Evolutionary conservation across 352 stramenopile genomes (phyloP).

Genomic region (Pythium myriotylum): DNA sequence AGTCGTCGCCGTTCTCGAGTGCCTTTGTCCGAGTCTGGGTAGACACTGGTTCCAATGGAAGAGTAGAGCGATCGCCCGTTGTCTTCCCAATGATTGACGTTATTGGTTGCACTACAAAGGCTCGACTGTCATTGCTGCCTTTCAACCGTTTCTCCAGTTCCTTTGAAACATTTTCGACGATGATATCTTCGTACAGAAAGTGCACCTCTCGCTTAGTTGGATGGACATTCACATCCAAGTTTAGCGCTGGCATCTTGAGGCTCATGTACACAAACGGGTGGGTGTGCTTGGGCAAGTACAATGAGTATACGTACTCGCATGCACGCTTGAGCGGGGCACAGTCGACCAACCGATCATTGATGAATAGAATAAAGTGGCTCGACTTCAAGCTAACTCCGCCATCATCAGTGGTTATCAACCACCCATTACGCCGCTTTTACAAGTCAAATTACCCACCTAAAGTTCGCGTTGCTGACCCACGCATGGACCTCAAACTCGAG

Average conservation of each 20-base stretch:
- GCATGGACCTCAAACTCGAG: constrained; percentile 48
- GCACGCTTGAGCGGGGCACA: constrained; percentile 90
- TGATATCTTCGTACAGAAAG: constrained; percentile 95
- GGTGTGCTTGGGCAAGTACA: constrained; percentile 92
- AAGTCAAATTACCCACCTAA: constrained; percentile 58
- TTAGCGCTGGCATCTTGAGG: constrained; percentile 91
- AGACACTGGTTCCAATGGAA: constrained; percentile 11
- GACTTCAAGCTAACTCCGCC: constrained; percentile 63
- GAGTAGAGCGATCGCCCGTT: constrained; percentile 21
- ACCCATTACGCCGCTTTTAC: too few relatives aligned
- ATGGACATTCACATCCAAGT: constrained; percentile 99
- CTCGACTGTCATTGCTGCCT: constrained; percentile 89
- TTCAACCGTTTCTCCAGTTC: constrained; percentile 82
- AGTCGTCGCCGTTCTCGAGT: constrained; percentile 39
- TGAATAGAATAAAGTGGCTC: constrained; percentile 94
- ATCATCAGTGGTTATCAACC: neutral
- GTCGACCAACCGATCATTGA: constrained; percentile 97
- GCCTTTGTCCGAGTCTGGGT: constrained; percentile 22
- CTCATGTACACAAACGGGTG: constrained; percentile 98
- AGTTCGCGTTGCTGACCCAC: constrained; percentile 90
- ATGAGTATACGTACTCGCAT: constrained; percentile 94
- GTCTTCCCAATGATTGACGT: constrained; percentile 54
- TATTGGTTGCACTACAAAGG: constrained; percentile 90
- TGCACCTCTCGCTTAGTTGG: constrained; percentile 98
- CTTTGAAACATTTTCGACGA: constrained; percentile 83